phyloP scores from a whole-genome alignment of 140 eudicot species.

The Anethum foeniculum region DNA sequence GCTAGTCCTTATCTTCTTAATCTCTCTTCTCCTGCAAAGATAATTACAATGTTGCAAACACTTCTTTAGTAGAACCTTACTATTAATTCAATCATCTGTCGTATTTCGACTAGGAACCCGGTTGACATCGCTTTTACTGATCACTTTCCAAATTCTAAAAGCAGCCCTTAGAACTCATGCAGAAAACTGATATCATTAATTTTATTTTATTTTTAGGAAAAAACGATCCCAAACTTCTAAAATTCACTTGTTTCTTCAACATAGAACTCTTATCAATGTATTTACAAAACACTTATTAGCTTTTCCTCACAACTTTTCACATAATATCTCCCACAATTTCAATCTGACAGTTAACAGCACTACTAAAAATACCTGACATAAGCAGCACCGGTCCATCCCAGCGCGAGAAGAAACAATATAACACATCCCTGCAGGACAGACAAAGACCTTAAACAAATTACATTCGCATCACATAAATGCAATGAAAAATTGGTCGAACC shows the following conservation, averaged over 20 bases:
- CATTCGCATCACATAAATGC: too few species aligned
- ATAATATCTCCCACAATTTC: neutral
- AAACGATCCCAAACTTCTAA: neutral
- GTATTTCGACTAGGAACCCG: neutral
- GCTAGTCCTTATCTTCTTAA: slow-evolving; percentile 47
- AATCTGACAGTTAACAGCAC: neutral
- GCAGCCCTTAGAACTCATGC: neutral
- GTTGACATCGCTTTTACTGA: neutral
- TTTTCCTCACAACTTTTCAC: neutral
- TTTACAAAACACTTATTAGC: neutral
- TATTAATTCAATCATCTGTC: neutral
- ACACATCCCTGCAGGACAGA: slow-evolving; percentile 64
- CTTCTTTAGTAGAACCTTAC: neutral
- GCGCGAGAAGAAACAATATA: slow-evolving; percentile 74
- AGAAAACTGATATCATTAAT: neutral
- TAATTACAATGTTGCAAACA: neutral
- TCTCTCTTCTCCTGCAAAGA: slow-evolving; percentile 69
- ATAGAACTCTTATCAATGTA: neutral
- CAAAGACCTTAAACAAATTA: neutral
- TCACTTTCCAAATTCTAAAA: neutral
- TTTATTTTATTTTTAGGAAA: neutral
- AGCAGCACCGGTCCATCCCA: slow-evolving; percentile 96
- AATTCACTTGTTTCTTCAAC: neutral
- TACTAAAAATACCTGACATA: slow-evolving; percentile 66
- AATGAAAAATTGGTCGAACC: slow-evolving; percentile 31